phyloP scores from a whole-genome alignment of 352 stramenopile genomes.

The Discostella stelligera region DNA sequence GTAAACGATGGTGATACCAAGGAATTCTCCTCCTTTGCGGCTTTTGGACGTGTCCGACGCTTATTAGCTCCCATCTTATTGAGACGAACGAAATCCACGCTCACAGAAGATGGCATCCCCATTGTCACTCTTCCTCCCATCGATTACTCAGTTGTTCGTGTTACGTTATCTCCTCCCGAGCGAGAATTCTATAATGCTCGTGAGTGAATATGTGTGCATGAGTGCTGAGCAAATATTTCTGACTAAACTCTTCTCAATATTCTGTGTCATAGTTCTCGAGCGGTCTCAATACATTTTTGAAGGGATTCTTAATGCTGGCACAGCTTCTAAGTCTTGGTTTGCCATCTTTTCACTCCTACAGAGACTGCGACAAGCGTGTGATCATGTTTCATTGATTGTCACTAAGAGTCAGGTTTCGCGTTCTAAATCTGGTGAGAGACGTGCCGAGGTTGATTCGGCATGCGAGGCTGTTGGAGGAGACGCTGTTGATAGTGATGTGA shows the following conservation, averaged over 20 bases:
- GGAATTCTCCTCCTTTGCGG: constrained; percentile 17
- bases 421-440: constrained; percentile 10
- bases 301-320: constrained; percentile 67
- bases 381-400: constrained; percentile 78
- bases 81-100: constrained; percentile 77
- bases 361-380: constrained; percentile 70
- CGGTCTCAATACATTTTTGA: constrained; percentile 75
- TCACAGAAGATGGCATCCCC: constrained; percentile 64
- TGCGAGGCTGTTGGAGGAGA: constrained; percentile 3
- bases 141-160: constrained; percentile 64
- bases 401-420: constrained; percentile 33
- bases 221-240: neutral
- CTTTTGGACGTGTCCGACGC: constrained; percentile 63
- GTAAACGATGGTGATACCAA: constrained; percentile 4
- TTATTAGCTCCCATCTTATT: constrained; percentile 77
- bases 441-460: neutral
- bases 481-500: constrained; percentile 41
- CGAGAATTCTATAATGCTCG: constrained; percentile 80
- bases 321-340: constrained; percentile 74
- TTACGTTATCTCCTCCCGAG: constrained; percentile 64
- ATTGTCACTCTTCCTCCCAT: constrained; percentile 78
- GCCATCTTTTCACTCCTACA: constrained; percentile 79
- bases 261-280: constrained; percentile 29
- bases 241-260: neutral
- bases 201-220: constrained; percentile 22